These are phyloP conservation scores for Draba incana DNA, from an alignment of 345 rosid species.

Conservation along the genomic window DNA sequence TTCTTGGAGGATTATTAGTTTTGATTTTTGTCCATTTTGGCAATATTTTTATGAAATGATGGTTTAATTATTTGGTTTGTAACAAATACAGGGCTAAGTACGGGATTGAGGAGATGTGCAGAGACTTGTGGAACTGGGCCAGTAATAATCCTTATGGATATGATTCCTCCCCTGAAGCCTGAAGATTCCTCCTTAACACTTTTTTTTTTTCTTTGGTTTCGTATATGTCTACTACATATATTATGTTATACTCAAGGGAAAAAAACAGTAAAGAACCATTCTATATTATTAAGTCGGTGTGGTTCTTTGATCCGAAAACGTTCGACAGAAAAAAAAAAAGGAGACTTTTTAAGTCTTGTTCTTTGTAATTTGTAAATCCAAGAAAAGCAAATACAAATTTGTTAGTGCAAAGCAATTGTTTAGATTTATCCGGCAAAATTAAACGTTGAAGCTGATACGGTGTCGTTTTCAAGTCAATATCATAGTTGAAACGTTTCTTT, in stretches of 20 bases:
- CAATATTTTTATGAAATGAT: not conserved
- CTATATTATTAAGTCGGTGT: conserved; percentile 3
- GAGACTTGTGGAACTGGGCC: conserved; percentile 96
- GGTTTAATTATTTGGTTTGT: not conserved
- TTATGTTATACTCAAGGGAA: not conserved
- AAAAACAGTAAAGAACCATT: not conserved
- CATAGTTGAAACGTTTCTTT: conserved; percentile 32
- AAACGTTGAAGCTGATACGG: not conserved
- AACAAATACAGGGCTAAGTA: conserved; percentile 68
- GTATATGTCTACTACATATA: conserved; percentile 25
- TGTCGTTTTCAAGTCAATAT: conserved; percentile 5
- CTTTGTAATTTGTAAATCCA: not conserved
- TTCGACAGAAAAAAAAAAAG: not conserved
- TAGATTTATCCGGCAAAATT: not conserved
- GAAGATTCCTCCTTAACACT: conserved; percentile 1
- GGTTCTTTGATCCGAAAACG: not conserved
- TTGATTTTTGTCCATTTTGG: too few species aligned
- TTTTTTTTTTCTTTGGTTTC: not conserved
- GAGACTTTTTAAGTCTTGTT: not conserved
- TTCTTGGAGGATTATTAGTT: too few species aligned
- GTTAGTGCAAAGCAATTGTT: conserved; percentile 18
- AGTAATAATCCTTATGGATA: conserved; percentile 93
- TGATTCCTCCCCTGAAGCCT: conserved; percentile 50
- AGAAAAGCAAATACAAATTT: not conserved
- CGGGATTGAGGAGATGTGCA: conserved; percentile 89